Evolutionary conservation across 2,329 filamentous ascomycete species (phyloP), one percentile per base, ranked within the genome.

Genomic region (Acephala macrosclerotiorum): DNA sequence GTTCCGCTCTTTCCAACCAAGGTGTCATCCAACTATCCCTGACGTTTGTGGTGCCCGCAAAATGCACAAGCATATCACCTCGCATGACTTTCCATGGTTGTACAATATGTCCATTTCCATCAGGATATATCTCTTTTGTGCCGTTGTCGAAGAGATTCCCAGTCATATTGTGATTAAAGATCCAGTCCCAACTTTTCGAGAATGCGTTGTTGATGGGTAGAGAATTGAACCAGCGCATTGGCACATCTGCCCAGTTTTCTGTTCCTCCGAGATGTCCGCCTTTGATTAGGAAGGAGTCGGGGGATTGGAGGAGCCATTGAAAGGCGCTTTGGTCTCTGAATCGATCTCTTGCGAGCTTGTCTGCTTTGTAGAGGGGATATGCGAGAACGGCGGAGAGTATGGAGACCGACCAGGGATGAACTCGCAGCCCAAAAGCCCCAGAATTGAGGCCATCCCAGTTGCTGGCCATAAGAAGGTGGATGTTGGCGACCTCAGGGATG

Each of bases 51-150:
- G 49, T 29, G 49, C 49, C 49, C 14, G 49, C 49, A 53, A 53
- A 53, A 29, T 53, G 49, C 26, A 53, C 49, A 14, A 53, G 25
- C 49, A 53, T 53, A n/a, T 53, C 49, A 33, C 49, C 49, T 18
- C 26, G 22, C 49, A 53, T 53, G 49, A 53, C 49, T 53, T 53
- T 53, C 49, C 49, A 53, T 33, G 49, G 49, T 22, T 53, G 22
- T 11, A 53, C 49, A 14, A 12, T 33, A 2, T 8, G 11, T 1
- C 22, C 25, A n/a, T 53, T 53, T 14, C 49, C 49, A 53, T 53
- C 49, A 16, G 22, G 49, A 18, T 53, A 33, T 3, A 53, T 22
- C 12, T 53, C 49, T n/a, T n/a, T 26, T 26, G 49, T 53, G 25
- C 49, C 49, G 26, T 53, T 53, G 14, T 53, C 49, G 14, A 53